Evolutionary conservation across 176 grass and related monocot genomes (phyloP).

Genomic region (Saccharum officinarum): DNA sequence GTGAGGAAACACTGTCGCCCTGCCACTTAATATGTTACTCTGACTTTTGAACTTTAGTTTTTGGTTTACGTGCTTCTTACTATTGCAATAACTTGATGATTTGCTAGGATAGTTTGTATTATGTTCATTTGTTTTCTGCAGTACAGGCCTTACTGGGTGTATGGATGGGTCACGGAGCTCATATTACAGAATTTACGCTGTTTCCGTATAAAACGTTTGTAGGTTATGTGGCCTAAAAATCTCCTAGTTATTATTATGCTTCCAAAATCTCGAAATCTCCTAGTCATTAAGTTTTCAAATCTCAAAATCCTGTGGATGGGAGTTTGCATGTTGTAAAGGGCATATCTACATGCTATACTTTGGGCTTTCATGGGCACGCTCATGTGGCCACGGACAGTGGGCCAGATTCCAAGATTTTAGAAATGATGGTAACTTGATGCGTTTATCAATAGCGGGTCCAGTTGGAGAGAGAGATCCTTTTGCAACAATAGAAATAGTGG

Average conservation of each 20-base stretch:
- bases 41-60: conserved; percentile 2
- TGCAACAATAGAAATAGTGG: conserved; percentile 55
- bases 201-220: background rate
- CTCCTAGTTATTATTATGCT: background rate
- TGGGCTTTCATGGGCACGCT: conserved; percentile 36
- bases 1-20: conserved; percentile 43
- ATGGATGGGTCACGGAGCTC: background rate
- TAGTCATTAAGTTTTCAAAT: background rate
- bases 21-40: conserved; percentile 19
- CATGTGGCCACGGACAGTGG: conserved; percentile 31
- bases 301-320: background rate
- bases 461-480: conserved; percentile 24
- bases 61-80: background rate
- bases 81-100: background rate
- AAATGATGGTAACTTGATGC: conserved; percentile 52
- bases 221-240: background rate
- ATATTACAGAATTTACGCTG: background rate
- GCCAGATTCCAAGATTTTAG: conserved; percentile 37
- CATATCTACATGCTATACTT: background rate
- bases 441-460: conserved; percentile 46
- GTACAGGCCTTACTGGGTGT: background rate
- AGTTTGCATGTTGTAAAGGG: conserved; percentile 13
- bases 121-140: background rate
- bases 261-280: background rate
- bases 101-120: background rate